Conservation (phyloP, 2,329 filamentous ascomycete genomes). For the Diaporthe citri region DNA sequence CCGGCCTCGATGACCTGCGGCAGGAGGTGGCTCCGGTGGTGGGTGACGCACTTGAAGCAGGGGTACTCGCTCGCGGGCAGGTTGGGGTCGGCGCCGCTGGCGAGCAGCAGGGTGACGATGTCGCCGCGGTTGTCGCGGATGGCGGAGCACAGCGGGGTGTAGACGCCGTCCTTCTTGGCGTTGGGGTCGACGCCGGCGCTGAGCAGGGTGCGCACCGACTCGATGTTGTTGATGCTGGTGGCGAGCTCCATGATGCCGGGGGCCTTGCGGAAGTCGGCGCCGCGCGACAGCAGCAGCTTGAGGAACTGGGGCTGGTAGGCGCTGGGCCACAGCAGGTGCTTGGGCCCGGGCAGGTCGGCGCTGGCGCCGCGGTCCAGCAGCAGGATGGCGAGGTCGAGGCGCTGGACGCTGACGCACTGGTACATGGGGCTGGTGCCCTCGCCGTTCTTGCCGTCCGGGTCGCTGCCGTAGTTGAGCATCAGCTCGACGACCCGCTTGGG, state of each 20-base stretch:
- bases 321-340: slow-evolving; percentile 77
- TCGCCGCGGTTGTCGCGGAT: slow-evolving; percentile 75
- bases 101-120: slow-evolving; percentile 70
- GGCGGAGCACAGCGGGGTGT: slow-evolving; percentile 76
- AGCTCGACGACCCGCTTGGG: slow-evolving; percentile 68
- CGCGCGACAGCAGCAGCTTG: slow-evolving; percentile 68
- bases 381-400: slow-evolving; percentile 67
- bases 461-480: slow-evolving; percentile 70
- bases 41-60: slow-evolving; percentile 76
- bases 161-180: slow-evolving; percentile 73
- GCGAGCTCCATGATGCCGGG: slow-evolving; percentile 76
- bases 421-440: slow-evolving; percentile 75
- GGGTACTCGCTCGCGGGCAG: slow-evolving; percentile 74
- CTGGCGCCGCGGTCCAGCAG: slow-evolving; percentile 70
- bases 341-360: slow-evolving; percentile 76
- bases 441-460: slow-evolving; percentile 70
- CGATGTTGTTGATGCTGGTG: slow-evolving; percentile 72
- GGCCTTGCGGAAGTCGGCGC: slow-evolving; percentile 70
- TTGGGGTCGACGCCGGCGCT: slow-evolving; percentile 72
- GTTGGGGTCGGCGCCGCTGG: slow-evolving; percentile 72
- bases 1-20: slow-evolving; percentile 71
- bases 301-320: slow-evolving; percentile 70
- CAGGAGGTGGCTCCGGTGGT: slow-evolving; percentile 72
- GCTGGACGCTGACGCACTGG: slow-evolving; percentile 66
- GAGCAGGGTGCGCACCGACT: slow-evolving; percentile 69